These are phyloP conservation scores for Candida neerlandica DNA, from an alignment of 1,139 yeast genomes.

Conservation along the genomic window DNA sequence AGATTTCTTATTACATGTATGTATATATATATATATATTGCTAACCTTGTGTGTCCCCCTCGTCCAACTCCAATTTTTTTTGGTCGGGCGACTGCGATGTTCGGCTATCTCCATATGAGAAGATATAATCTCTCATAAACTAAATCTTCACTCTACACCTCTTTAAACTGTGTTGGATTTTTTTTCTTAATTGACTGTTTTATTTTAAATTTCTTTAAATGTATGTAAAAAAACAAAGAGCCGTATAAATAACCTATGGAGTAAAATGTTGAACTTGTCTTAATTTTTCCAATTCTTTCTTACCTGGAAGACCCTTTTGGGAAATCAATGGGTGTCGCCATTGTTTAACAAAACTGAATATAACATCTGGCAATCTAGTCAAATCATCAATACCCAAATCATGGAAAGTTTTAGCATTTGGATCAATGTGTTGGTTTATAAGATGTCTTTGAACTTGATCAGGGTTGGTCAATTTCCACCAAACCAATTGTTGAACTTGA, in stretches of 20 bases:
- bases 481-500: slow-evolving; percentile 53
- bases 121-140: too few relatives aligned
- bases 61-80: slow-evolving; percentile 1
- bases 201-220: slow-evolving; percentile 4
- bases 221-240: slow-evolving; percentile 8
- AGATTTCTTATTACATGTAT: too few relatives aligned
- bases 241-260: slow-evolving; percentile 9
- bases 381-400: slow-evolving; percentile 73
- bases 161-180: too few relatives aligned
- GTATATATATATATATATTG: too few relatives aligned
- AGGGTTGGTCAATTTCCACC: slow-evolving; percentile 72
- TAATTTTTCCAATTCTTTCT: slow-evolving; percentile 45
- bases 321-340: slow-evolving; percentile 56
- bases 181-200: neutral
- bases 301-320: slow-evolving; percentile 47
- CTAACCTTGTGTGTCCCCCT: too few relatives aligned
- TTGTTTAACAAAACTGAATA: slow-evolving; percentile 64
- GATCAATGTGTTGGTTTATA: slow-evolving; percentile 66
- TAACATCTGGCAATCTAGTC: slow-evolving; percentile 67
- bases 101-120: neutral
- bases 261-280: slow-evolving; percentile 52
- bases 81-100: slow-evolving; percentile 1
- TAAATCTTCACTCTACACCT: too few relatives aligned
- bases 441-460: slow-evolving; percentile 80
- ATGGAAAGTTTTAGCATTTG: slow-evolving; percentile 62